These are phyloP conservation scores for Firmiana major DNA, from an alignment of 345 rosid species.

Conservation along the genomic window DNA sequence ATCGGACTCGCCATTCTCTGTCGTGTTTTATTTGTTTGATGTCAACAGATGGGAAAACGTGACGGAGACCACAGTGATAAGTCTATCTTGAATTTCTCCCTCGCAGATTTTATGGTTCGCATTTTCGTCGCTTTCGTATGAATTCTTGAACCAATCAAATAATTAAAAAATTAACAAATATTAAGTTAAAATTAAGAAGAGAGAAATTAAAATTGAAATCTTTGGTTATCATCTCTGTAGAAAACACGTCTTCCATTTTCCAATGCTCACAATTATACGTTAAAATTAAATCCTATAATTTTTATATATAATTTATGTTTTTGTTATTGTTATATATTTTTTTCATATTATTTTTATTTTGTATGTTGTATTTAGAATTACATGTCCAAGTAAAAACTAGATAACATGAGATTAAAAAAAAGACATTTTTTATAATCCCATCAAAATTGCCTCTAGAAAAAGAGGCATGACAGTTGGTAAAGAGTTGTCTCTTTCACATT, in stretches of 20 bases:
- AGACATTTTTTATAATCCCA: not conserved
- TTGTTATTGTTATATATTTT: too few species aligned
- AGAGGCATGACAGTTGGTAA: conserved; percentile 25
- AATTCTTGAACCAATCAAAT: not conserved
- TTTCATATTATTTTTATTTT: too few species aligned
- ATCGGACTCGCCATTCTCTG: not conserved
- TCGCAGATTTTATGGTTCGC: conserved; percentile 7
- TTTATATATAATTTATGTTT: too few species aligned
- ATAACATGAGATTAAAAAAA: not conserved
- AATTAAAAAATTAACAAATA: not conserved
- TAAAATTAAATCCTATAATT: too few species aligned
- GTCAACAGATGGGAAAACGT: not conserved
- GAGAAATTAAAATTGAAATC: conserved; percentile 13
- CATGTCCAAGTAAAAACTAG: too few species aligned
- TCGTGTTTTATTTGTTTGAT: not conserved
- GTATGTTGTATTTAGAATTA: too few species aligned
- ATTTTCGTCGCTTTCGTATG: conserved; percentile 1
- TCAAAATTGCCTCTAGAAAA: conserved; percentile 10
- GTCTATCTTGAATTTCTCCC: not conserved
- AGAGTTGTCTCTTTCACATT: conserved; percentile 4
- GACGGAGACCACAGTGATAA: not conserved
- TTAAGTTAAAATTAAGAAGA: not conserved
- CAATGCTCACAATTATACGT: too few species aligned
- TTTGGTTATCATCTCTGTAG: not conserved
- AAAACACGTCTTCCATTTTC: not conserved